Percentiles rank a stretch among this genome's conserved stretches.
phyloP scores from a whole-genome alignment of 202 grass and related monocot species.

The Zizania palustris region DNA sequence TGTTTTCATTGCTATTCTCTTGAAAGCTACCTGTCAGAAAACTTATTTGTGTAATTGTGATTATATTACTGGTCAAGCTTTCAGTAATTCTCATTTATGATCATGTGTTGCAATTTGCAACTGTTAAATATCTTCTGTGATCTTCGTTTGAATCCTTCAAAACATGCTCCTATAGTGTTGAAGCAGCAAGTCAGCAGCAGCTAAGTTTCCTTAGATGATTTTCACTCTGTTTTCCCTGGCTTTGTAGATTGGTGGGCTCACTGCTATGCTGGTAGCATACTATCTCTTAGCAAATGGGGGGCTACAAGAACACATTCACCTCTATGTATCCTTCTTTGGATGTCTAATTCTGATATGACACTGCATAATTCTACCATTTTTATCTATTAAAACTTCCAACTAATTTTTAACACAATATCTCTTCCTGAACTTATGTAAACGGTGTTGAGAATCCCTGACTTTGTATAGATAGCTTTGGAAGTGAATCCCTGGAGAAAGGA shows the following conservation, averaged over 20 bases:
- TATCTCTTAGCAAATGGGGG: constrained; percentile 93
- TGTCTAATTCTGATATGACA: constrained; percentile 29
- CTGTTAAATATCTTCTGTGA: constrained; percentile 10
- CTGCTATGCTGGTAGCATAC: constrained; percentile 89
- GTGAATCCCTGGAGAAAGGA: constrained; percentile 58
- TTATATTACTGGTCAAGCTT: constrained; percentile 13
- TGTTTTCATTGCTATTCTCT: background rate
- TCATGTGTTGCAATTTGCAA: constrained; percentile 20
- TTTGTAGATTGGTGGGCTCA: constrained; percentile 81
- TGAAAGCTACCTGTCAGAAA: constrained; percentile 4
- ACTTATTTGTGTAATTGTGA: constrained; percentile 13
- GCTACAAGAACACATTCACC: constrained; percentile 81
- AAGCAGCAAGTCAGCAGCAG: constrained; percentile 9
- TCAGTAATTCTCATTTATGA: constrained; percentile 16
- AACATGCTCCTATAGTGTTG: constrained; percentile 16
- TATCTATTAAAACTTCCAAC: background rate
- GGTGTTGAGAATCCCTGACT: constrained; percentile 52
- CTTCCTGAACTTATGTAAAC: constrained; percentile 13
- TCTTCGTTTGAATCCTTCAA: background rate
- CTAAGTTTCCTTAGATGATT: constrained; percentile 29
- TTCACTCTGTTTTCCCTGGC: constrained; percentile 25
- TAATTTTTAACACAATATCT: background rate
- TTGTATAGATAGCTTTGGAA: constrained; percentile 78
- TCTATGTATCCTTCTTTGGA: constrained; percentile 74
- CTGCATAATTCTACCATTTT: constrained; percentile 19